These are phyloP conservation scores for Penicillium sp. DNA, from an alignment of 2,329 filamentous ascomycete genomes.

Conservation along the genomic window DNA sequence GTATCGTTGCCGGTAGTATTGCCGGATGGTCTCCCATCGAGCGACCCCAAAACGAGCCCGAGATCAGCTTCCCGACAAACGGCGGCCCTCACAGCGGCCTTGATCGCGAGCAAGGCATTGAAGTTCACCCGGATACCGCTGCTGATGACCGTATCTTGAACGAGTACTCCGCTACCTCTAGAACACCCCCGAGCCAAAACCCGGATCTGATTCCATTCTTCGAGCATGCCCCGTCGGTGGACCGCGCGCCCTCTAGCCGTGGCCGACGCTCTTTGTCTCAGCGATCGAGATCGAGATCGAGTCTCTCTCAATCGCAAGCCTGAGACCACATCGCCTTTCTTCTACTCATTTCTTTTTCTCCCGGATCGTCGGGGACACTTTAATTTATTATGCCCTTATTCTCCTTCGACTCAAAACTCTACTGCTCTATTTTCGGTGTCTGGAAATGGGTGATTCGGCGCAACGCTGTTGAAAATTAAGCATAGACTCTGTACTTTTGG, in stretches of 20 bases:
- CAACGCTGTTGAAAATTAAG: constrained; percentile 2
- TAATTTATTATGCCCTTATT: not conserved
- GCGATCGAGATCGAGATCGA: constrained; percentile 39
- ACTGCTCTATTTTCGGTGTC: constrained; percentile 1
- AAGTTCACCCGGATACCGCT: constrained; percentile 48
- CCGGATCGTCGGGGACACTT: not conserved
- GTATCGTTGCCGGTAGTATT: constrained; percentile 64
- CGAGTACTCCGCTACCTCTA: constrained; percentile 34
- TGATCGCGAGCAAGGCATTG: constrained; percentile 44
- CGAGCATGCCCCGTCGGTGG: constrained; percentile 38
- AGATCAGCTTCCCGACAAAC: constrained; percentile 37
- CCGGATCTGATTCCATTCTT: constrained; percentile 46
- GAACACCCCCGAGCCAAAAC: constrained; percentile 48
- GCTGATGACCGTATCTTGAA: constrained; percentile 46
- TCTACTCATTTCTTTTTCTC: not conserved
- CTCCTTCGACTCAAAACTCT: not conserved
- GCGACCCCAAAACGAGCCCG: constrained; percentile 25
- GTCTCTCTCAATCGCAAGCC: constrained; percentile 31
- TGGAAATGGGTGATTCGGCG: constrained; percentile 4
- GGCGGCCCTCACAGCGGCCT: constrained; percentile 38
- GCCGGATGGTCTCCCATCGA: constrained; percentile 64
- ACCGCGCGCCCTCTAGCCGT: constrained; percentile 34
- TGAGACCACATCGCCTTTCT: constrained; percentile 3
- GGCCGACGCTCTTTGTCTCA: constrained; percentile 38
- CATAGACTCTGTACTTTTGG: constrained; percentile 8